Evolutionary conservation across 495 filamentous ascomycete species (phyloP), one percentile per base, ranked within the genome.

Genomic region (Halenospora varia): DNA sequence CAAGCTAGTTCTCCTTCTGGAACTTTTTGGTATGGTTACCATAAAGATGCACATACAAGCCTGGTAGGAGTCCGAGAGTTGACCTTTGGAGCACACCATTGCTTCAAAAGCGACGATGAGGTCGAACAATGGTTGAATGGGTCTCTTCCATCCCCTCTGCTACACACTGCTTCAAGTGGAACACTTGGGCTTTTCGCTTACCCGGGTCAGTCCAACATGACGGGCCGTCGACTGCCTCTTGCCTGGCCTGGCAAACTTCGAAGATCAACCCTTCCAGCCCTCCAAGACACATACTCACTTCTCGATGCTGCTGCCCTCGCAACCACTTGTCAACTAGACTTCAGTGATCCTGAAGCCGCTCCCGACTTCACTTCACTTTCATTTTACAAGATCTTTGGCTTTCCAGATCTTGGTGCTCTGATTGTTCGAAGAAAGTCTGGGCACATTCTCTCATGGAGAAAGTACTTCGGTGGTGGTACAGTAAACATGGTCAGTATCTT

Each of bases 371-470:
- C 77, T 6, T 82, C 80, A 35, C 57, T 91, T 20, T 88, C 84
- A 9, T 83, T 92, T 65, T 91, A 92, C 70, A 93, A 93, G 70
- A 88, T 92, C 51, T 92, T 92, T 65, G 88, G 88, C 13, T 88
- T 89, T 55, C 88, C 88, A 0, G 84, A 92, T 54, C 75, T 93
- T 15, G 89, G 88, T 1, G 88, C 80, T 3, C 68, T 92, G 20
- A 77, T 90, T 39, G 77, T 92, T 11, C 79, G 86, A 23, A 84
- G 77, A 61, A 73, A 76, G 18, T 82, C 85, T 19, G 83, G 80
- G 1, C 75, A 82, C 45, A 78, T 88, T 39, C 76, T 92, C 10
- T 70, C 75, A 48, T 73, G 82, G 49, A 76, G 87, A 25, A 81
- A 76, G 51, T 91, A 87, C 65, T 93, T 93, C 65, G 88, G 88